Conservation (phyloP, 1,284 basidiomycete species). For the Malassezia vespertilionis region DNA sequence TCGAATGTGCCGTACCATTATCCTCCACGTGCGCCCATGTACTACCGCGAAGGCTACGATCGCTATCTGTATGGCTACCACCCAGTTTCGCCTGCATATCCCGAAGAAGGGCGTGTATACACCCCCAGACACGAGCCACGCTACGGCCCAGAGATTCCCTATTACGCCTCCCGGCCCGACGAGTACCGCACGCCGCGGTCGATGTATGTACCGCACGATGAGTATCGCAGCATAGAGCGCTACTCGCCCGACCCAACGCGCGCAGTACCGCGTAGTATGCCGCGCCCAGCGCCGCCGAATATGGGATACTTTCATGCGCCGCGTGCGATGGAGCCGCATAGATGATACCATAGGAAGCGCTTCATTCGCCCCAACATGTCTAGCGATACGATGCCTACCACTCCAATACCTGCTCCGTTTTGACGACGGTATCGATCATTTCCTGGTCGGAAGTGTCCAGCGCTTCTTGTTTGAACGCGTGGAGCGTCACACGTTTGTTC, state of each 20-base stretch:
- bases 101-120: slow-evolving; percentile 1
- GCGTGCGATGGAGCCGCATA: background rate
- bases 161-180: background rate
- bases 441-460: background rate
- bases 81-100: no score
- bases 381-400: no score
- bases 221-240: no score
- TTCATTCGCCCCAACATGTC: no score
- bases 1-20: background rate
- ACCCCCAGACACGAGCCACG: no score
- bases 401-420: background rate
- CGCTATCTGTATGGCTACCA: slow-evolving; percentile 1
- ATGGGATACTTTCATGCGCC: slow-evolving; percentile 12
- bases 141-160: no score
- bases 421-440: background rate
- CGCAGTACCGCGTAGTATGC: background rate
- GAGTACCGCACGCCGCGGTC: background rate
- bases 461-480: background rate
- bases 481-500: slow-evolving; percentile 9
- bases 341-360: no score
- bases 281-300: background rate
- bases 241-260: no score
- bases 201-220: background rate
- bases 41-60: slow-evolving; percentile 10
- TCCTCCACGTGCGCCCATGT: background rate